phyloP scores from a whole-genome alignment of 1,284 basidiomycete species.

The Trichosporon asahii region DNA sequence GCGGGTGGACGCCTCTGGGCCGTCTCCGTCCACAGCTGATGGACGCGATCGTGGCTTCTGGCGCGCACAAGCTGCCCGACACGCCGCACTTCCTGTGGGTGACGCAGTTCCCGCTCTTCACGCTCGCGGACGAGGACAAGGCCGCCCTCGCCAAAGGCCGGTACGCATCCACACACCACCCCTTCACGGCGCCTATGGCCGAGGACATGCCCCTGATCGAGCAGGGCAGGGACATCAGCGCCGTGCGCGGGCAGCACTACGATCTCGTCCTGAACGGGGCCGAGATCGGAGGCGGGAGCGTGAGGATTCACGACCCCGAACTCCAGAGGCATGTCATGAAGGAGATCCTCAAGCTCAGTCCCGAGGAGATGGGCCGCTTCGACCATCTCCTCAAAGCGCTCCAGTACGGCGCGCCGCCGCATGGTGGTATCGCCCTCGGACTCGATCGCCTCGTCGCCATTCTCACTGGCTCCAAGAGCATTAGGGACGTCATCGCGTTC shows the following conservation, averaged over 20 bases:
- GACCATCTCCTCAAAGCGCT: constrained; percentile 80
- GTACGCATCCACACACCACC: constrained; percentile 89
- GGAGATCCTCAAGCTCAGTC: constrained; percentile 71
- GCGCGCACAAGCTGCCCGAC: constrained; percentile 57
- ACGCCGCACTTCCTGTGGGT: constrained; percentile 87
- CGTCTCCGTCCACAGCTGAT: constrained; percentile 64
- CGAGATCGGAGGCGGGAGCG: constrained; percentile 90
- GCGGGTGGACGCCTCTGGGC: constrained; percentile 78
- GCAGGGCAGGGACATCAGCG: constrained; percentile 59
- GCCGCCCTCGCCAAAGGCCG: constrained; percentile 74
- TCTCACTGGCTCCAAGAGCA: constrained; percentile 75
- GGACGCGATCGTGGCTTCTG: constrained; percentile 61
- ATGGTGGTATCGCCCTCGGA: constrained; percentile 90
- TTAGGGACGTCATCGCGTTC: constrained; percentile 94
- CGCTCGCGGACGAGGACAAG: constrained; percentile 81
- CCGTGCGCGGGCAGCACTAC: constrained; percentile 89
- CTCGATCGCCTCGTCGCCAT: constrained; percentile 90
- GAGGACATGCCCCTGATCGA: constrained; percentile 75
- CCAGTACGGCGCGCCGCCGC: constrained; percentile 83
- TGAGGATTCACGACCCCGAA: constrained; percentile 80
- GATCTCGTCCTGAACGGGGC: constrained; percentile 93
- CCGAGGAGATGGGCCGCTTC: constrained; percentile 71
- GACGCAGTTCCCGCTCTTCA: constrained; percentile 93
- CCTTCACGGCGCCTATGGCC: constrained; percentile 93
- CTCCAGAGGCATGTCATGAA: constrained; percentile 82